These are phyloP conservation scores for Prototheca cutis DNA, from an alignment of 163 green algal genomes.

Conservation along the genomic window DNA sequence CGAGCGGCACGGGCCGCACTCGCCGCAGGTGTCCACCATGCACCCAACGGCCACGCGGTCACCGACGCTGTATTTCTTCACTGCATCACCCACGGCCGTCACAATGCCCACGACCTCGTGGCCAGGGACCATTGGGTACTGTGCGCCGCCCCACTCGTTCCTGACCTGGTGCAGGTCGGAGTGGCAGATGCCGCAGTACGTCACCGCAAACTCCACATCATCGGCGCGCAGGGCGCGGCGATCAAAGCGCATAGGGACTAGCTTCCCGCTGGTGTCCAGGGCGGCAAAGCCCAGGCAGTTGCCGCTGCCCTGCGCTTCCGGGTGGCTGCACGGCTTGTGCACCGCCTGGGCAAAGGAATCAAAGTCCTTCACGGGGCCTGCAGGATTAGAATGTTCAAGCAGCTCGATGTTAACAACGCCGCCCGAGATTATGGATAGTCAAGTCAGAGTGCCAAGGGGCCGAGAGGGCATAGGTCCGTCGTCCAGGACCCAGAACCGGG, in stretches of 20 bases:
- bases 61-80: constrained; percentile 63
- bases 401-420: no score
- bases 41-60: constrained; percentile 72
- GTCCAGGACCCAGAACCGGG: no score
- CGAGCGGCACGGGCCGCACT: constrained; percentile 29
- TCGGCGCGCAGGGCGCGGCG: constrained; percentile 25
- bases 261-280: constrained; percentile 20
- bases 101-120: constrained; percentile 78
- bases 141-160: constrained; percentile 51
- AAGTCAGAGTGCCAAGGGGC: no score
- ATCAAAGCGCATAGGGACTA: constrained; percentile 39
- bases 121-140: constrained; percentile 38
- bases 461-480: no score
- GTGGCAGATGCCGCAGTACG: constrained; percentile 62
- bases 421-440: no score
- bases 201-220: constrained; percentile 50
- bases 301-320: constrained; percentile 5
- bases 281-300: constrained; percentile 43
- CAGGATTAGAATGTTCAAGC: no score
- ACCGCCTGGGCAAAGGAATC: constrained; percentile 1
- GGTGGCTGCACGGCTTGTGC: not conserved
- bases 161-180: constrained; percentile 64
- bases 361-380: no score
- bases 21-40: constrained; percentile 56
- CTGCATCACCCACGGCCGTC: constrained; percentile 53